Base-by-base conservation (phyloP, 2,329 filamentous ascomycete genomes). In the Talaromyces islandicus region DNA sequence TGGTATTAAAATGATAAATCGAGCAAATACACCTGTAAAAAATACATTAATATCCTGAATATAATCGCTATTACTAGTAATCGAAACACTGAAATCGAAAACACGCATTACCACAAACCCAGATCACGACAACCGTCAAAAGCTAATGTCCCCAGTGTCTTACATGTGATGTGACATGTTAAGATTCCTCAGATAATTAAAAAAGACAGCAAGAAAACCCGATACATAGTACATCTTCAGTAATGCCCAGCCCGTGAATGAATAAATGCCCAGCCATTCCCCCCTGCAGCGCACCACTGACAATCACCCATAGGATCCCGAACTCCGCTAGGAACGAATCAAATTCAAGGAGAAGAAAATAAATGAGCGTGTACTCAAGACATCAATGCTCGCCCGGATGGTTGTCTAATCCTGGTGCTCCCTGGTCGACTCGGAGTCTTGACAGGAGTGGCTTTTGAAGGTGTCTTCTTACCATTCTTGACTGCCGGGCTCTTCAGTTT, bases 381-480 rank as follows among this genome's bases (percentile, higher is more conserved):
- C 19, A 46, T 14, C 35, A 38, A 12, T 46, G n/a, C n/a, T 21
- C n/a, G 43, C 11, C 43, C 43, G 24, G 43, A 21, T n/a, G 43
- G n/a, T 4, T 24, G 2, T 21, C 21, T 46, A 2, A 7, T 46
- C 4, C 43, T 59, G 25, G 58, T 17, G 29, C 56, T 62, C 30
- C 60, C 60, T 19, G n/a, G 21, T 27, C 32, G 46, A 21, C 43
- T 53, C 12, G 57, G 60, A 55, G 52, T 60, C 19, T 60, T 62
- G 54, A 30, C 32, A 19, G 58, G 59, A 7, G 55, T 58, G 27
- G 50, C 56, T 38, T 60, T 58, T 4, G 38, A 52, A 4, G 56
- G 56, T n/a, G 59, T 61, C 51, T 58, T 61, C 48, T 61, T 61
- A 30, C 21, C 32, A 12, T 54, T 54, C 35, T 57, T 60, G 19